Conservation (phyloP, 805 yeast genomes). For the Sugiyamaella lignohabitans region DNA sequence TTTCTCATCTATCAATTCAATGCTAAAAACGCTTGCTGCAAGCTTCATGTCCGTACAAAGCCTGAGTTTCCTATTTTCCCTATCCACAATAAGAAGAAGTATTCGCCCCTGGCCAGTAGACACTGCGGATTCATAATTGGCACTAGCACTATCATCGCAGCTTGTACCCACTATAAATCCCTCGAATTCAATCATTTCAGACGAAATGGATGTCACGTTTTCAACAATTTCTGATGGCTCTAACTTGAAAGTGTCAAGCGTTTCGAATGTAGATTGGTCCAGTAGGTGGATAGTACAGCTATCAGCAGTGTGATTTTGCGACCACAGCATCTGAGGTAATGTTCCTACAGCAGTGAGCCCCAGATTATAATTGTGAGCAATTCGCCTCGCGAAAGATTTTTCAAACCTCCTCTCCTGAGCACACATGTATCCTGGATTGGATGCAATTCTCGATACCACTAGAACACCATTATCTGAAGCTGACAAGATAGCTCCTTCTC, state of each 20-base stretch:
- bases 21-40: not conserved
- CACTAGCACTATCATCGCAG: not conserved
- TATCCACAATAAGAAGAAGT: not conserved
- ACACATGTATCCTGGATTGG: not conserved
- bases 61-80: not conserved
- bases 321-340: not conserved
- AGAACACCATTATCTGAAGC: no score
- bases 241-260: not conserved
- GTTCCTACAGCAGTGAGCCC: not conserved
- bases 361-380: not conserved
- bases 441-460: no score
- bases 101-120: not conserved
- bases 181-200: slow-evolving; percentile 1
- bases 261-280: not conserved
- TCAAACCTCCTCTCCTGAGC: not conserved
- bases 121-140: not conserved
- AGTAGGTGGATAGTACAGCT: not conserved
- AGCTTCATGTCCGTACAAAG: not conserved
- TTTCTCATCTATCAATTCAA: not conserved
- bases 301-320: not conserved
- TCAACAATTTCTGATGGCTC: slow-evolving; percentile 1
- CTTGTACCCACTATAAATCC: slow-evolving; percentile 10
- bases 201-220: not conserved
- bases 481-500: no score
- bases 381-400: not conserved